These are phyloP conservation scores for Salisapilia sapeloensis DNA, from an alignment of 352 stramenopile species.

Conservation along the genomic window DNA sequence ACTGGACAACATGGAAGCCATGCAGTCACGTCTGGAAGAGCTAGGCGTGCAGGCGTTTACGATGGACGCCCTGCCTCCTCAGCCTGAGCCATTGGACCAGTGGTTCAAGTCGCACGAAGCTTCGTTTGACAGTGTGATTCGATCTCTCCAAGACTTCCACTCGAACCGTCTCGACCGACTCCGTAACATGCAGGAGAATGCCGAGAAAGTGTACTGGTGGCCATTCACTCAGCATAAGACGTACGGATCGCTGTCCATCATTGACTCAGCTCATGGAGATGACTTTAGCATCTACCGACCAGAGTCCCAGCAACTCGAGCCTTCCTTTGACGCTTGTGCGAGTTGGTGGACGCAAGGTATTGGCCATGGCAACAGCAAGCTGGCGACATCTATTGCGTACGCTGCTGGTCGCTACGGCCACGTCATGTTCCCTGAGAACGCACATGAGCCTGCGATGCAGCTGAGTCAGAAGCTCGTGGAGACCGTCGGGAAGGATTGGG, in stretches of 20 bases:
- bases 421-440: constrained; percentile 86
- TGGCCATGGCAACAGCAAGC: constrained; percentile 79
- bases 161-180: constrained; percentile 27
- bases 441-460: constrained; percentile 71
- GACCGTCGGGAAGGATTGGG: constrained; percentile 69
- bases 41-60: constrained; percentile 63
- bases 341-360: constrained; percentile 90
- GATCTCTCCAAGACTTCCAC: constrained; percentile 34
- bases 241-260: constrained; percentile 56
- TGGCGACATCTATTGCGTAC: constrained; percentile 77
- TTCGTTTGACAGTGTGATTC: constrained; percentile 32
- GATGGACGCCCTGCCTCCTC: constrained; percentile 48
- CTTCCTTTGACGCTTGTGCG: constrained; percentile 79
- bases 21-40: constrained; percentile 36
- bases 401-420: constrained; percentile 82
- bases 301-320: constrained; percentile 29
- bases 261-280: constrained; percentile 83
- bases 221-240: constrained; percentile 88
- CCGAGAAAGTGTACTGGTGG: constrained; percentile 83
- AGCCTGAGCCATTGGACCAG: constrained; percentile 47
- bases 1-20: constrained; percentile 43
- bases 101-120: constrained; percentile 39
- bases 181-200: constrained; percentile 29
- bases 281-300: constrained; percentile 50
- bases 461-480: constrained; percentile 61